A percentile compares a stretch with the other conserved stretches of the same genome.
phyloP scores from a whole-genome alignment of 805 yeast genomes.

The Kazachstania psychrophila region DNA sequence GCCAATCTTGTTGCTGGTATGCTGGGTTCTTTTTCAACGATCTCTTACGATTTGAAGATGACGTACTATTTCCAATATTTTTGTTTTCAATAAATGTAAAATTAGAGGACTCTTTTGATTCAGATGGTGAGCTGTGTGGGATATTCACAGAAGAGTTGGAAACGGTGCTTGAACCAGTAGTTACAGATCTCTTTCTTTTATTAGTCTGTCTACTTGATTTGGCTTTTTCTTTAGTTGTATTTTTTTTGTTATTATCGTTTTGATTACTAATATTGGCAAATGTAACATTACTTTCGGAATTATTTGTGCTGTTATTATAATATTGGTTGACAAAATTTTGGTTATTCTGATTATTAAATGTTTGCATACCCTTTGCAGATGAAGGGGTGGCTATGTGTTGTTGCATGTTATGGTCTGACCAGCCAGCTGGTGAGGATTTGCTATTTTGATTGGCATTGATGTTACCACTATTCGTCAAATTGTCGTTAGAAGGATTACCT shows the following conservation, averaged over 20 bases:
- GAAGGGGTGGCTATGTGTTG: too few relatives aligned
- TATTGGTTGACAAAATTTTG: neutral
- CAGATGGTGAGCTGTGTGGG: conserved; percentile 3
- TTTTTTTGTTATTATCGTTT: neutral
- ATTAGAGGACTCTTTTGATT: conserved; percentile 1
- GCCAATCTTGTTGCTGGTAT: neutral
- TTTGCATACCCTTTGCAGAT: too few relatives aligned
- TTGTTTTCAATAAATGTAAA: conserved; percentile 4
- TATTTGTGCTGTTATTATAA: neutral
- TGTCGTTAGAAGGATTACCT: too few relatives aligned
- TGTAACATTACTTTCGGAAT: neutral
- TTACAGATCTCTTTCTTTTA: conserved; percentile 3
- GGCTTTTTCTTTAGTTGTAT: neutral
- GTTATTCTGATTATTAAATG: neutral
- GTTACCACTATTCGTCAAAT: too few relatives aligned
- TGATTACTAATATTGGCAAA: neutral
- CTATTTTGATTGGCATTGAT: too few relatives aligned
- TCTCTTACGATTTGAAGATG: neutral
- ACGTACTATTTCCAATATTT: neutral
- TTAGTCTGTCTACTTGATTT: neutral
- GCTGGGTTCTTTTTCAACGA: neutral
- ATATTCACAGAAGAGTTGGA: too few relatives aligned
- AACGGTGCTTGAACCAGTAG: too few relatives aligned
- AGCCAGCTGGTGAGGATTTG: too few relatives aligned
- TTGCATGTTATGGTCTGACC: too few relatives aligned